A percentile compares a stretch with the other conserved stretches of the same genome.
phyloP scores from a whole-genome alignment of 1,139 yeast genomes.

The Yarrowia galli region DNA sequence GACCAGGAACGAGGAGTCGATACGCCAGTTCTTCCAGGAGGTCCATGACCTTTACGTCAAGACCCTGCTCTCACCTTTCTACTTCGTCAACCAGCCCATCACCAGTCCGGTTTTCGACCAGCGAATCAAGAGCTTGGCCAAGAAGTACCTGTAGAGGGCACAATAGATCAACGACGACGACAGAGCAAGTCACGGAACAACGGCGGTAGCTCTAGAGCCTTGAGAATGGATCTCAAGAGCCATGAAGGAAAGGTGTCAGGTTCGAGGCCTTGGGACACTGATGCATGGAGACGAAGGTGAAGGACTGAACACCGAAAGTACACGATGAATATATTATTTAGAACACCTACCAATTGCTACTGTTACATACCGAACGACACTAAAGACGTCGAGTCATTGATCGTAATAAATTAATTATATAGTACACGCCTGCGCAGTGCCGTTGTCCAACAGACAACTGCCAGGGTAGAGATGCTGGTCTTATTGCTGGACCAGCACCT shows the following conservation, averaged over 20 bases:
- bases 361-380: too few relatives aligned
- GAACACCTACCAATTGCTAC: neutral
- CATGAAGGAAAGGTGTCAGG: too few relatives aligned
- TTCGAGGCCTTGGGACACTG: neutral
- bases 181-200: neutral
- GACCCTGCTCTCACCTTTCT: slow-evolving; percentile 86
- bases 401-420: slow-evolving; percentile 35
- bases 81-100: slow-evolving; percentile 76
- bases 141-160: slow-evolving; percentile 65
- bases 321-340: neutral
- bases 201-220: too few relatives aligned
- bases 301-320: neutral
- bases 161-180: too few relatives aligned
- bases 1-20: slow-evolving; percentile 68
- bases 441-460: neutral
- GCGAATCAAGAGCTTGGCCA: slow-evolving; percentile 73
- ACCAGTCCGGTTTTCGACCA: slow-evolving; percentile 77
- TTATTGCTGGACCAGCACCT: neutral
- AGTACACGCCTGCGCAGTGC: slow-evolving; percentile 28
- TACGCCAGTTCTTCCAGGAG: slow-evolving; percentile 83
- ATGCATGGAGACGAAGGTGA: neutral
- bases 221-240: neutral
- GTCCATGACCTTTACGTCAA: slow-evolving; percentile 88
- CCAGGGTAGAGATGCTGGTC: slow-evolving; percentile 4
- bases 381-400: neutral